These are phyloP conservation scores for Patellifolia procumbens DNA, from an alignment of 179 eudicot genomes.

Conservation along the genomic window DNA sequence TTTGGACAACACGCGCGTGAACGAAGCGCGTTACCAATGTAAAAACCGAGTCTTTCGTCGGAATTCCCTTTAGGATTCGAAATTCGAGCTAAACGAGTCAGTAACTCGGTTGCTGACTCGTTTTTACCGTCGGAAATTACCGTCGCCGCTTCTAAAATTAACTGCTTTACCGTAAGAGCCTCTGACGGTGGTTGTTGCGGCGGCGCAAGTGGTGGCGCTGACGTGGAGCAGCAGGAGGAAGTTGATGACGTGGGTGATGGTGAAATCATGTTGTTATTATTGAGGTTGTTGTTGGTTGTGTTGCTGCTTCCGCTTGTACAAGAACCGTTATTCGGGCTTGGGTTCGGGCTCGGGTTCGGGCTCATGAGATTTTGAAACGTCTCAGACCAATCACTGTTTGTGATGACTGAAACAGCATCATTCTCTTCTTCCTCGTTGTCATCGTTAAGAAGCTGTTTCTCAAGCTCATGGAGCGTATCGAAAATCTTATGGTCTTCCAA, in stretches of 20 bases:
- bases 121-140: constrained; percentile 65
- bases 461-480: constrained; percentile 61
- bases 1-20: constrained; percentile 45
- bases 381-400: constrained; percentile 84
- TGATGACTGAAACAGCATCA: constrained; percentile 60
- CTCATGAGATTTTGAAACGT: constrained; percentile 58
- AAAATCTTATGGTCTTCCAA: constrained; percentile 46
- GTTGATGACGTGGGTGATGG: constrained; percentile 80
- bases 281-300: background rate
- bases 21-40: constrained; percentile 58
- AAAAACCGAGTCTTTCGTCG: constrained; percentile 59
- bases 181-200: constrained; percentile 26
- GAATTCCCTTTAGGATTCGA: constrained; percentile 51
- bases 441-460: constrained; percentile 68
- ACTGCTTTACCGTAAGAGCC: constrained; percentile 40
- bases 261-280: constrained; percentile 40
- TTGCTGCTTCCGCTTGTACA: constrained; percentile 27
- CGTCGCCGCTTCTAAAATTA: constrained; percentile 58
- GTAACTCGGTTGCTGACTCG: constrained; percentile 41
- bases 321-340: constrained; percentile 11
- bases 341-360: constrained; percentile 7
- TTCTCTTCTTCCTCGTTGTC: constrained; percentile 50
- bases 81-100: constrained; percentile 50
- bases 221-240: constrained; percentile 60
- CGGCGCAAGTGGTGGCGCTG: constrained; percentile 47